phyloP scores from a whole-genome alignment of 2,329 filamentous ascomycete species.

The Nakataea oryzae region DNA sequence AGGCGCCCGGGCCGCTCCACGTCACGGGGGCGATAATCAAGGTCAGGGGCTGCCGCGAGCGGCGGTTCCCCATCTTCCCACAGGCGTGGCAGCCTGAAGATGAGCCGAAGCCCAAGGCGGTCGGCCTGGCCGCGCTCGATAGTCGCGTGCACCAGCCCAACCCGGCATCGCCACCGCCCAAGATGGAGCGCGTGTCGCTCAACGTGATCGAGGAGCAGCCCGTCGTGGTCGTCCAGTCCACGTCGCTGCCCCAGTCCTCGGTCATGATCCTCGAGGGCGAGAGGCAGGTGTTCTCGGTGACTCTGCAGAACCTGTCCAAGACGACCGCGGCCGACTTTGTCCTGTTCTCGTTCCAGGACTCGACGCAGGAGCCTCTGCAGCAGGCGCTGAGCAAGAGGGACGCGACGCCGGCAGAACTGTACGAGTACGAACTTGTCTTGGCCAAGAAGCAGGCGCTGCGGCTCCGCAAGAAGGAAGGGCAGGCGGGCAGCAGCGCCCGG shows the following conservation, averaged over 20 bases:
- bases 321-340: conserved; percentile 71
- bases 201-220: conserved; percentile 76
- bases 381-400: conserved; percentile 66
- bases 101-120: conserved; percentile 66
- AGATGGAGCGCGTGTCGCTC: conserved; percentile 44
- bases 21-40: conserved; percentile 72
- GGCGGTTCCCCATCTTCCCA: conserved; percentile 74
- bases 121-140: conserved; percentile 52
- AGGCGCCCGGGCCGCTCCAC: conserved; percentile 54
- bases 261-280: conserved; percentile 93
- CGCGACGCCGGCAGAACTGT: conserved; percentile 66
- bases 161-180: conserved; percentile 30
- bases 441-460: conserved; percentile 62
- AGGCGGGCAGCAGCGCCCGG: not conserved
- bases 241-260: conserved; percentile 71
- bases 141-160: conserved; percentile 22
- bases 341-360: conserved; percentile 82
- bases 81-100: conserved; percentile 63
- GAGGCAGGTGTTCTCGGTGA: conserved; percentile 64
- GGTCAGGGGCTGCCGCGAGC: conserved; percentile 70
- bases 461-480: conserved; percentile 26
- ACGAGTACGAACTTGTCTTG: conserved; percentile 76
- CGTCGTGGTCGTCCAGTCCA: conserved; percentile 61
- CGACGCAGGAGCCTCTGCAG: conserved; percentile 68
- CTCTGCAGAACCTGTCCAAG: conserved; percentile 64